Base-by-base conservation (phyloP, 108 stramenopile species). In the Epipyxis sp. region DNA sequence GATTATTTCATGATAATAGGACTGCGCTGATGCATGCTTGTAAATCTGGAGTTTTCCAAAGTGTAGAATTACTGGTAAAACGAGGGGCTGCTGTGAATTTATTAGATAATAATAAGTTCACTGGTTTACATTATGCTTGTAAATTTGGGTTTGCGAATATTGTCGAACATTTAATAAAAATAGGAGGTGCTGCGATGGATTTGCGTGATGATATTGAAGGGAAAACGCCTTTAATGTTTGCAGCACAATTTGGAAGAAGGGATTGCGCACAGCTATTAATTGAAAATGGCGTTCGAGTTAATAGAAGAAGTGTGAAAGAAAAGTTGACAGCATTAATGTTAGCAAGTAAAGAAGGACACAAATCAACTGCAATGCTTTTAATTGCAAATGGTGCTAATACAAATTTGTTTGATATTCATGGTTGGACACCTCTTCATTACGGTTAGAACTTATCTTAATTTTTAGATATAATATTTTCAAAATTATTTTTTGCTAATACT, bases 241-340 rank as follows among this genome's bases (percentile, higher is more conserved):
- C 61, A 32, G 61, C 61, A 32, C 61, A 65, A 25, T 65, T 35
- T 32, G 61, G 61, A 32, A 16, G 61, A 16, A 65, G 34, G 61
- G 61, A 65, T 6, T 13, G 13, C 34, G 61, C 34, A 32, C 10
- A 13, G 35, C 6, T 10, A 32, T 32, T 65, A 10, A 6, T 65
- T 16, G 61, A 65, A 6, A 32, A 13, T 3, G 61, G 61, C 34
- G 61, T 10, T 3, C 20, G 34, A 25, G 61, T 65, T 10, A 65
- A 65, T 32, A 16, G 61, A 6, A 16, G 61, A 16, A 25, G 30
- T 10, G 3, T 32, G 61, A 65, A 65, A 25, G 61, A 65, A 16
- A 65, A 65, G 25, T 16, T 65, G 61, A 65, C 61, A 10, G 61
- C 61, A 3, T 37, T 65, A 32, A 65, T 65, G 61, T 25, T 65